These are phyloP conservation scores for Talaromyces thailandensis DNA, from an alignment of 495 filamentous ascomycete species.

Conservation along the genomic window DNA sequence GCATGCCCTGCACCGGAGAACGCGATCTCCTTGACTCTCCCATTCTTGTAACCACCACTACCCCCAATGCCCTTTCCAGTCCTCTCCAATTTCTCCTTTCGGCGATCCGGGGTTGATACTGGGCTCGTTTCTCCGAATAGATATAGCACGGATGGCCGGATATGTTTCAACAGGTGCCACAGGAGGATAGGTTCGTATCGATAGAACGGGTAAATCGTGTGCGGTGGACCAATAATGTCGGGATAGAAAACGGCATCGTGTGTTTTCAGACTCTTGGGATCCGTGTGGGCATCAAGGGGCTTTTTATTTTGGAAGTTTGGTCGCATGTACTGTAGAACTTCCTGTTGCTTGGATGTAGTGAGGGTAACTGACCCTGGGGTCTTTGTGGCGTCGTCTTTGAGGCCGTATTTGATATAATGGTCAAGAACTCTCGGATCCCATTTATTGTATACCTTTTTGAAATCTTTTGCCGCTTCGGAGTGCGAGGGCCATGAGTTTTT, in stretches of 20 bases:
- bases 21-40: slow-evolving; percentile 47
- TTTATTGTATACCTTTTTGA: slow-evolving; percentile 41
- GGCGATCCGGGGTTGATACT: slow-evolving; percentile 32
- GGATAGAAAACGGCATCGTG: slow-evolving; percentile 2
- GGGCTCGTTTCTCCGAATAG: slow-evolving; percentile 44
- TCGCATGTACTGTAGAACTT: slow-evolving; percentile 31
- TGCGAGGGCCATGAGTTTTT: slow-evolving; percentile 53
- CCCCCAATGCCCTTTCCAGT: slow-evolving; percentile 22
- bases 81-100: slow-evolving; percentile 11
- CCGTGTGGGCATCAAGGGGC: background rate
- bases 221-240: slow-evolving; percentile 23
- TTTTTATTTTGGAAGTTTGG: slow-evolving; percentile 14
- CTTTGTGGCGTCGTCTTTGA: slow-evolving; percentile 26
- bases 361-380: slow-evolving; percentile 31
- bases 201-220: slow-evolving; percentile 30
- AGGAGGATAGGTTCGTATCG: slow-evolving; percentile 30
- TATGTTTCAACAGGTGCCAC: background rate
- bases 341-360: slow-evolving; percentile 40
- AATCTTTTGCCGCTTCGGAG: slow-evolving; percentile 33
- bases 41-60: slow-evolving; percentile 27
- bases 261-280: background rate
- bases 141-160: slow-evolving; percentile 54
- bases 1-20: slow-evolving; percentile 57
- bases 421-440: slow-evolving; percentile 59
- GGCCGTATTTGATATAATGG: slow-evolving; percentile 42